Evolutionary conservation across 2,329 filamentous ascomycete species (phyloP), one percentile per base, ranked within the genome.

Genomic region (Hawksworthiomyces lignivorus): DNA sequence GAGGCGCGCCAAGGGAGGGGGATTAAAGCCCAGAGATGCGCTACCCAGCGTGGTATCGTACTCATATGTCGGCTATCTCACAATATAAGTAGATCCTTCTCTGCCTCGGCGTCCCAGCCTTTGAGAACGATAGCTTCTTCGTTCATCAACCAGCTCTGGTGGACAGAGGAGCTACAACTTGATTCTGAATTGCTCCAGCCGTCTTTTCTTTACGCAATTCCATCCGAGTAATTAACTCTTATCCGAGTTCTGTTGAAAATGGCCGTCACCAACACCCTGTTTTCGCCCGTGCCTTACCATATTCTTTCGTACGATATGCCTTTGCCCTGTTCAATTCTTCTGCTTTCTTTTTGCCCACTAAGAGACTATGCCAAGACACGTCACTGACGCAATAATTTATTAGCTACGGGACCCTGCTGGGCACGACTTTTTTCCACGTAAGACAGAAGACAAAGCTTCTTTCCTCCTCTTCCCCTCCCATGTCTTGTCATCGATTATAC

Each of bases 371-470:
- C 11, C 7, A 19, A 19, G 39, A 22, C 37, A n/a, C n/a, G n/a
- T 20, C 24, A 21, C 46, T 40, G n/a, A 44, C 40, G 14, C 5
- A 15, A 15, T 38, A 7, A 5, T 7, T 8, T 49, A 32, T 27
- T 52, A 92, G 87, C 58, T 95, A 94, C 65, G 88, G 87, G 51
- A 88, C 87, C 17, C 75, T 97, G 37, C 70, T 97, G 12, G 92
- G 92, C 50, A 82, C 83, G 21, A 84, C 87, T 29, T 73, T 95
- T 61, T 97, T 88, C 64, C 87, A 97, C 61, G 82, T 84, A 63
- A 36, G 54, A n/a, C n/a, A n/a, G n/a, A n/a, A n/a, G n/a, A 15
- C 35, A 30, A 12, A 28, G 15, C 26, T 17, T n/a, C 24, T 37
- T 32, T 8, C 33, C 14, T 11, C 28, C 38, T 20, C 20, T 20